phyloP scores from a whole-genome alignment of 2,329 filamentous ascomycete species.

The Ophiocordyceps robertsii region DNA sequence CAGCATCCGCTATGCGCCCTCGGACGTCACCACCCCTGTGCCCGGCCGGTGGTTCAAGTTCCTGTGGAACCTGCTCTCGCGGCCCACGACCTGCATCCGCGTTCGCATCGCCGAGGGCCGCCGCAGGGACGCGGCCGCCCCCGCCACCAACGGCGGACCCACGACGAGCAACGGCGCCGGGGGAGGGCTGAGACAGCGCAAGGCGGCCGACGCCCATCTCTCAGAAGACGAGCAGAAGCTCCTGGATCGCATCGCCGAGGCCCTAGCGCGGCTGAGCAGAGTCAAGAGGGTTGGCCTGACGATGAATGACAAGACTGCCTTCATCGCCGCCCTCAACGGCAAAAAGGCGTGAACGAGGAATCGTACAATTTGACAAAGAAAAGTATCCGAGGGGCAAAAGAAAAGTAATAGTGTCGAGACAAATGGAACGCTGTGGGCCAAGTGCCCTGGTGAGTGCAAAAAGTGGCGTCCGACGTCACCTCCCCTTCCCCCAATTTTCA shows the following conservation, averaged over 20 bases:
- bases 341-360: constrained; percentile 11
- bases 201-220: constrained; percentile 12
- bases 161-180: constrained; percentile 12
- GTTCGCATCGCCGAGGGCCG: constrained; percentile 78
- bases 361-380: not conserved
- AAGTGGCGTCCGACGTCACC: no score
- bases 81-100: constrained; percentile 77
- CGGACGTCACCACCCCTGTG: constrained; percentile 82
- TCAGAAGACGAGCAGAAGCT: constrained; percentile 50
- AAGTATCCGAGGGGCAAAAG: no score
- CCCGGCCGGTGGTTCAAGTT: constrained; percentile 62
- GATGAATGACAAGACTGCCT: constrained; percentile 68
- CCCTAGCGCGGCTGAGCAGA: constrained; percentile 72
- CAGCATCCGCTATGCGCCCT: constrained; percentile 75
- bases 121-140: constrained; percentile 38
- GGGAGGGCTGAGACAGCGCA: constrained; percentile 14
- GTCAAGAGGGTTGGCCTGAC: constrained; percentile 83
- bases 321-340: constrained; percentile 54
- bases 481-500: no score
- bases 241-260: constrained; percentile 69
- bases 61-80: constrained; percentile 73
- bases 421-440: no score
- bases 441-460: no score
- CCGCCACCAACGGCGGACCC: constrained; percentile 18
- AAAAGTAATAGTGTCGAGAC: no score